Evolutionary conservation across 352 stramenopile genomes (phyloP).

Genomic region (Globisporangium echinulatum): DNA sequence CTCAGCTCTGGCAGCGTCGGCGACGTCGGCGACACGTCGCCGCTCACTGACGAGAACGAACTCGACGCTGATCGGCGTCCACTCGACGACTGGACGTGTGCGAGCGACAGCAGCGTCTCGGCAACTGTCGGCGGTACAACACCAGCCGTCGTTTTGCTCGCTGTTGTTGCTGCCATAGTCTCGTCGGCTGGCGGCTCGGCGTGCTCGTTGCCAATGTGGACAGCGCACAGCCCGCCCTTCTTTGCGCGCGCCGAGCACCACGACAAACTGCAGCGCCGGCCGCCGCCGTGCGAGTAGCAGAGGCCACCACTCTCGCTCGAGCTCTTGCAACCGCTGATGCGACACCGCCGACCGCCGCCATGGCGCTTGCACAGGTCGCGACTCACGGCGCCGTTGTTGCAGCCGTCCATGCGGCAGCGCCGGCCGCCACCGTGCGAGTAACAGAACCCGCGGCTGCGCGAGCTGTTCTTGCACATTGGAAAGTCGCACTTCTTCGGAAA

Average conservation of each 20-base stretch:
- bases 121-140: conserved; percentile 38
- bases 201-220: conserved; percentile 38
- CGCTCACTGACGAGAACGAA: not conserved
- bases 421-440: conserved; percentile 70
- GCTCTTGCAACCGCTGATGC: conserved; percentile 62
- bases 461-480: conserved; percentile 80
- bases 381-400: conserved; percentile 68
- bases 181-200: conserved; percentile 10
- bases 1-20: conserved; percentile 11
- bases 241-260: conserved; percentile 72
- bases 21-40: conserved; percentile 7
- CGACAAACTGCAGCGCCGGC: conserved; percentile 53
- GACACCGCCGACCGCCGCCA: conserved; percentile 61
- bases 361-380: conserved; percentile 79
- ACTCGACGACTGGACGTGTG: conserved; percentile 23
- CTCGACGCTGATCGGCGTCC: too few relatives aligned
- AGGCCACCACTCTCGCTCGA: conserved; percentile 64
- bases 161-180: not conserved
- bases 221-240: conserved; percentile 62
- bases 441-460: conserved; percentile 69
- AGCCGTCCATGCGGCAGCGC: conserved; percentile 57
- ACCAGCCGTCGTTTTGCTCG: not conserved
- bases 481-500: conserved; percentile 83
- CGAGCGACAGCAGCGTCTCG: conserved; percentile 59
- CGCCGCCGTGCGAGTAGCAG: conserved; percentile 74